Conservation (phyloP, 257 asterid species). For the Fraxinus quadrangulata region DNA sequence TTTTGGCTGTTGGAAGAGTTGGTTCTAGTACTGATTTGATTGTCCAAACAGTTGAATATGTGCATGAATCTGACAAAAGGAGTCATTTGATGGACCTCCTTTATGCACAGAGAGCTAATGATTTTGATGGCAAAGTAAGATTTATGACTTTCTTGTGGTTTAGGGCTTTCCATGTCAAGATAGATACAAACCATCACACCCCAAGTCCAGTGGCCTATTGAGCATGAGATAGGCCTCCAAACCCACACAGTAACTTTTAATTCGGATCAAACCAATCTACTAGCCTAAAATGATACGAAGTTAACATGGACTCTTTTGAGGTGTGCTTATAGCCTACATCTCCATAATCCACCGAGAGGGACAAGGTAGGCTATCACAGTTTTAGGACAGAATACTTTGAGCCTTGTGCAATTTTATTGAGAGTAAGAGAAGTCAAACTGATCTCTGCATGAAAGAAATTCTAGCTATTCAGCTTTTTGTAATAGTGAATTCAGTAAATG, state of each 20-base stretch:
- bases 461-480: too few species aligned
- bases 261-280: neutral
- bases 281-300: neutral
- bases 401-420: neutral
- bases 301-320: neutral
- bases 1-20: slow-evolving; percentile 97
- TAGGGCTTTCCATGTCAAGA: slow-evolving; percentile 3
- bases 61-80: slow-evolving; percentile 90
- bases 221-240: neutral
- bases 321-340: neutral
- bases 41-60: slow-evolving; percentile 94
- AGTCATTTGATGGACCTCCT: slow-evolving; percentile 98
- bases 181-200: neutral
- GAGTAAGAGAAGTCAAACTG: too few species aligned
- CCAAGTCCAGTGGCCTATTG: neutral
- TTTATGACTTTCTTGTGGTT: neutral
- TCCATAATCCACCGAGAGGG: neutral
- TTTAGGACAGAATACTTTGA: neutral
- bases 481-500: too few species aligned
- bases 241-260: neutral
- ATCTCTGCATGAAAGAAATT: too few species aligned
- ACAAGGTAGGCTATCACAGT: neutral
- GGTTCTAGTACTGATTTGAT: slow-evolving; percentile 98
- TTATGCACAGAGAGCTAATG: slow-evolving; percentile 83
- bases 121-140: slow-evolving; percentile 74